Base-by-base conservation (phyloP, 2,329 filamentous ascomycete genomes). In the Ophiosphaerella korrae region DNA sequence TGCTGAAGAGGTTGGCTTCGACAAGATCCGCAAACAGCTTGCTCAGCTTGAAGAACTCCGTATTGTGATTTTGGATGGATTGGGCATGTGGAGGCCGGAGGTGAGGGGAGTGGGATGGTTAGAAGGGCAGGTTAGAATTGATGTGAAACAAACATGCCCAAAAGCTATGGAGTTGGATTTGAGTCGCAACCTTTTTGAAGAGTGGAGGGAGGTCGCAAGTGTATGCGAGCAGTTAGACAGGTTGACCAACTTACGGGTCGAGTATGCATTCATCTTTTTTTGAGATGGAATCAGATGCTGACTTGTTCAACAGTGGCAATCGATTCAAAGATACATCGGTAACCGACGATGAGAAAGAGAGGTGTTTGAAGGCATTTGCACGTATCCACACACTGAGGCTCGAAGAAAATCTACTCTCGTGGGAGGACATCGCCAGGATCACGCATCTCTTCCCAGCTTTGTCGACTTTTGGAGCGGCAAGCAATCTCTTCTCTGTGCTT, bases 1-100 rank as follows among this genome's bases (percentile, higher is more conserved):
- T 14, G 93, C 90, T 5, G 89, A 97, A 75, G 93, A 97, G 75
- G 85, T 97, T 31, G 94, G 94, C 26, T 97, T 97, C 63, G 92
- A 96, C 62, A 97, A 97, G 79, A 90, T 97, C 60, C 85, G 88
- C 37, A 83, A 83, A 59, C 85, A 92, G 74, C 86, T 95, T 66
- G 88, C 92, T 61, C 80, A 88, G 67, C 79, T 97, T 29, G 79
- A 87, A 47, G 89, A 94, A 63, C 81, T 97, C 52, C 87, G 83
- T 60, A 86, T 92, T 48, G 86, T 95, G 42, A 84, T 97, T 34
- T 79, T 99, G 7, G 92, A 97, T 74, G 87, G 88, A 12, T 75
- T 90, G 67, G 80, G 84, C 43, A 82, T 97, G 55, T 74, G 71
- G 44, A 68, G 72, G 14, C 64, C 71, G 13, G 52, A 68, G 16